Evolutionary conservation across 2,329 filamentous ascomycete species (phyloP), one percentile per base, ranked within the genome.

Genomic region (Aspergillus flavus): DNA sequence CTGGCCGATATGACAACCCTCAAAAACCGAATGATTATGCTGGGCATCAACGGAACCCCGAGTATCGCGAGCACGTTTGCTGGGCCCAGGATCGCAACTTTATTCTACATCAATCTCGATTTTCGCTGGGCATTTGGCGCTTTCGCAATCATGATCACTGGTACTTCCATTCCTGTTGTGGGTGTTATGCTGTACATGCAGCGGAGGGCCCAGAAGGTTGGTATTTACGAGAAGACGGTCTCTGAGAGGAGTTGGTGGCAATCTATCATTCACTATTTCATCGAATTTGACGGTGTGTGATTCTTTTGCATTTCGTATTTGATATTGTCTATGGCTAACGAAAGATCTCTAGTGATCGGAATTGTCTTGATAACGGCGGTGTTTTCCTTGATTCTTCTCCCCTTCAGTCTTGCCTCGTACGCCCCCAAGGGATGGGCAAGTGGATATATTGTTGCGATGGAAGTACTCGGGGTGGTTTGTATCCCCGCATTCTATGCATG

Each of bases 371-470:
- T 58, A 14, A 58, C 57, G 1, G 57, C 57, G 10, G 43, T 46
- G 3, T 58, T 58, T 43, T 58, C 57, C 16, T 23, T 58, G 5
- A 58, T 58, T 2, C 28, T 58, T 10, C 57, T 58, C 2, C 57
- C 57, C 14, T 58, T 58, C 57, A 50, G 46, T 9, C 48, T 58
- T 14, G 23, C 46, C 12, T 14, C 46, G 14, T 26, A 50, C 10
- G 46, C 46, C 14, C 46, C 46, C 9, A 50, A 30, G 14, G 46
- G 46, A 16, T 50, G 46, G 46, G 46, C 26, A 16, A 50, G 26
- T 12, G 46, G 46, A 9, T 50, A 50, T 50, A 50, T 50, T 30
- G 30, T 50, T 30, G 26, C 46, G 11, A 50, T 50, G 46, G 23
- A 50, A 30, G 26, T 50, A 1, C 46, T 50, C 6, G 46, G 46